phyloP scores from a whole-genome alignment of 805 yeast species.

The Nakazawaea wyomingensis region DNA sequence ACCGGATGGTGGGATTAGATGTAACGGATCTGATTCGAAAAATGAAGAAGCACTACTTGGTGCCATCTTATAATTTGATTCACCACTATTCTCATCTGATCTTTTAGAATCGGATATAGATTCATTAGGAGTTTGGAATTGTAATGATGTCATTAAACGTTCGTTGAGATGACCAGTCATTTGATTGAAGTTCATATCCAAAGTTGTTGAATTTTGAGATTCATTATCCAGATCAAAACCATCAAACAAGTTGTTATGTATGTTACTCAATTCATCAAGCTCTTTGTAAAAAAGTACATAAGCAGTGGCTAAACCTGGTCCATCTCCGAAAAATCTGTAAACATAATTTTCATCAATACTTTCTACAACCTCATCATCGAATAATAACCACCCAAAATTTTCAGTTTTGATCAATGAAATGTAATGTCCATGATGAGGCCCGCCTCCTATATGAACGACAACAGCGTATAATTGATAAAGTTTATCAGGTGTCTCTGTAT shows the following conservation, averaged over 20 bases:
- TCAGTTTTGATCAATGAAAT: constrained; percentile 79
- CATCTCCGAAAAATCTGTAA: constrained; percentile 80
- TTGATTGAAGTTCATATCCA: constrained; percentile 8
- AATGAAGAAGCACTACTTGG: background rate
- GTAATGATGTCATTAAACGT: background rate
- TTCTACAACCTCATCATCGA: constrained; percentile 95
- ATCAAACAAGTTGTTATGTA: constrained; percentile 22
- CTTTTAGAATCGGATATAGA: background rate
- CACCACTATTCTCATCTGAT: background rate
- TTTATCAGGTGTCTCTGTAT: constrained; percentile 44
- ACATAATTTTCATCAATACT: constrained; percentile 80
- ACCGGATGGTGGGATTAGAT: background rate
- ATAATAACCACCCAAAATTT: constrained; percentile 80
- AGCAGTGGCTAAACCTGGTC: constrained; percentile 85
- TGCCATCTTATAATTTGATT: background rate
- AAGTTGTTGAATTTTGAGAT: background rate
- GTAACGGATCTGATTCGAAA: background rate
- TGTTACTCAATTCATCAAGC: constrained; percentile 34
- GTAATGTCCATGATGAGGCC: constrained; percentile 97
- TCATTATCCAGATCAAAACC: constrained; percentile 23
- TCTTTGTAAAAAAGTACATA: constrained; percentile 67
- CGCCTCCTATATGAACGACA: constrained; percentile 94
- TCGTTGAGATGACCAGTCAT: constrained; percentile 9
- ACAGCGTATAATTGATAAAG: constrained; percentile 79
- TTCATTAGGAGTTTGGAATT: background rate